phyloP scores from a whole-genome alignment of 352 stramenopile species.

The Globisporangium polare region DNA sequence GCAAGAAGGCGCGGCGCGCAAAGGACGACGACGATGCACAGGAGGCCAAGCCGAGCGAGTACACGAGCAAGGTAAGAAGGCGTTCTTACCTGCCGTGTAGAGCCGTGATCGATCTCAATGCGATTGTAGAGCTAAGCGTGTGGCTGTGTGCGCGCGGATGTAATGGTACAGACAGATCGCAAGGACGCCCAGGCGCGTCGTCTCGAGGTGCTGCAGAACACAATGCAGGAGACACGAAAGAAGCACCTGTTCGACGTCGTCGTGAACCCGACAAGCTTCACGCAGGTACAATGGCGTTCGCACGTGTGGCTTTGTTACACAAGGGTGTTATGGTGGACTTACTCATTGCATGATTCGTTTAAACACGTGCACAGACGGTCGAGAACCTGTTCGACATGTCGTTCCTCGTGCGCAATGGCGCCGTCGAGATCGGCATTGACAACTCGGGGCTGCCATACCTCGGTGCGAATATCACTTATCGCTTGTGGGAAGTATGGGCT shows the following conservation, averaged over 20 bases:
- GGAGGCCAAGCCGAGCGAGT: conserved; percentile 61
- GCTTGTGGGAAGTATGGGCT: no score
- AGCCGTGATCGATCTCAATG: no score
- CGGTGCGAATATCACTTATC: conserved; percentile 22
- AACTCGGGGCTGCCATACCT: conserved; percentile 57
- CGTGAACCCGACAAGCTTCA: conserved; percentile 70
- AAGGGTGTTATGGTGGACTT: not conserved
- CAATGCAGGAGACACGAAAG: conserved; percentile 32
- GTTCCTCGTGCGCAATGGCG: conserved; percentile 73
- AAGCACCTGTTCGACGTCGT: conserved; percentile 71
- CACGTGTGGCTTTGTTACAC: not conserved
- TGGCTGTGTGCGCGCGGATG: not conserved
- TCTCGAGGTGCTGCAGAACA: conserved; percentile 63
- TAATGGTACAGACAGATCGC: conserved; percentile 48
- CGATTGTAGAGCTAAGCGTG: not conserved
- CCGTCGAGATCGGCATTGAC: conserved; percentile 64
- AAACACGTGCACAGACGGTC: conserved; percentile 40
- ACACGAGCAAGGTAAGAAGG: conserved; percentile 80
- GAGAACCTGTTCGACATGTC: conserved; percentile 85
- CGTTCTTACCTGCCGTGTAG: no score
- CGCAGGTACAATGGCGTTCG: conserved; percentile 35
- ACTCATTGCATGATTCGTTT: not conserved
- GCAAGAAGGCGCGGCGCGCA: conserved; percentile 38
- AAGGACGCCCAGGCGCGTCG: conserved; percentile 77
- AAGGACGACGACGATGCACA: conserved; percentile 48